Base-by-base conservation (phyloP, 176 grass and related monocot species). In the Bromus sterilis region DNA sequence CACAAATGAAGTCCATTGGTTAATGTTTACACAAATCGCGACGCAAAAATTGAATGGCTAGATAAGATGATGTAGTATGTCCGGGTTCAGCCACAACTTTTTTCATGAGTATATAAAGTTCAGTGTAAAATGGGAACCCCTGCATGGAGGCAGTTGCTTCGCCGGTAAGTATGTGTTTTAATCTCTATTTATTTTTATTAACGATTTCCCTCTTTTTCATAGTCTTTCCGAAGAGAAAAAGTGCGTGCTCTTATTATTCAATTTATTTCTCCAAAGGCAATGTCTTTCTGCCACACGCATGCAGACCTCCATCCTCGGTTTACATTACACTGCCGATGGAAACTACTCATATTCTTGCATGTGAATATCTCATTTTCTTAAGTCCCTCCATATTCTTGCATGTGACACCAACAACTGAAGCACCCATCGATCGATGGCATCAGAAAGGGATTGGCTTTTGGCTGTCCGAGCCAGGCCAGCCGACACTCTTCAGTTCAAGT, bases 111-210 rank as follows among this genome's bases (percentile, higher is more conserved):
- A n/a, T n/a, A n/a, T n/a, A n/a, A n/a, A n/a, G n/a, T n/a, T n/a
- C 8, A 42, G 7, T 35, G 56, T 43, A 31, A 44, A n/a, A n/a
- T 62, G 75, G 56, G 44, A 39, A 41, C 2, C 31, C 69, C 21
- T 56, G 61, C 48, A 69, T 68, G 34, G 7, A 43, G 12, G 74
- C 67, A 82, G 57, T 78, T 78, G 48, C 74, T 84, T 84, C 63
- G 63, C 78, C 37, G 10, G 62, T 70, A 70, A 78, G 73, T 58
- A 48, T 67, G 46, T 0, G 67, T 77, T 59, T 51, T 26, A 25
- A 20, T 37, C 58, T 33, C 42, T 10, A 44, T 9, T 44, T 44
- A 44, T 44, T 44, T 44, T 44, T 3, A 34, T 34, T 39, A 9
- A 39, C 8, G 37, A 44, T 48, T 16, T 56, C 20, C 21, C 23